Conservation (phyloP, 1,139 yeast genomes). For the Diutina ranongensis region DNA sequence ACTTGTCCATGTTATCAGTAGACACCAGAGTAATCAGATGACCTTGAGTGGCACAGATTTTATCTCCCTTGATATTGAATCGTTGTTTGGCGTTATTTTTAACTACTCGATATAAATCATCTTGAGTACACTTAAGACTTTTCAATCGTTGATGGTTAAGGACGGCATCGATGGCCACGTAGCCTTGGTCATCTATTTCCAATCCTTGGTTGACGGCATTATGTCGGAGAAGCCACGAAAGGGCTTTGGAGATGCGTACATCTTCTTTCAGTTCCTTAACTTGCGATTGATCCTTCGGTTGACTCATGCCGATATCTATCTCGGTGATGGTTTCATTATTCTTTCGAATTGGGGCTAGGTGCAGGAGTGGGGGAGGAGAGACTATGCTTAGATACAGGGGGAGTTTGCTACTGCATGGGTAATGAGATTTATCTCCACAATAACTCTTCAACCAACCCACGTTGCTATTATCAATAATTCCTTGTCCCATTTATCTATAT, state of each 20-base stretch:
- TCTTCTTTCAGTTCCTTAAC: constrained; percentile 26
- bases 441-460: too few relatives aligned
- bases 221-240: constrained; percentile 73
- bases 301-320: too few relatives aligned
- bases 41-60: constrained; percentile 86
- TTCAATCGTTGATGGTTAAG: constrained; percentile 50
- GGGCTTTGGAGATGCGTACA: constrained; percentile 52
- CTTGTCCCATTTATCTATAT: too few relatives aligned
- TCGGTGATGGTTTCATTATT: too few relatives aligned
- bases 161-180: constrained; percentile 40
- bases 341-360: too few relatives aligned
- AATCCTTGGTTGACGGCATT: constrained; percentile 68
- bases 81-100: constrained; percentile 58
- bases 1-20: constrained; percentile 31
- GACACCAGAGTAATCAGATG: constrained; percentile 51
- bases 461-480: too few relatives aligned
- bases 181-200: constrained; percentile 57
- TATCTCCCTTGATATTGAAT: constrained; percentile 31
- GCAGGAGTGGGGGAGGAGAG: too few relatives aligned
- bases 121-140: constrained; percentile 37
- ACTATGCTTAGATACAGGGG: too few relatives aligned
- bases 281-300: too few relatives aligned
- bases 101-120: constrained; percentile 54
- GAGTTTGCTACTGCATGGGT: too few relatives aligned
- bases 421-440: too few relatives aligned